Percentiles rank a stretch among this genome's conserved stretches.
Evolutionary conservation across 1,284 basidiomycete genomes (phyloP).

Genomic region (Limonomyces culmigenus): DNA sequence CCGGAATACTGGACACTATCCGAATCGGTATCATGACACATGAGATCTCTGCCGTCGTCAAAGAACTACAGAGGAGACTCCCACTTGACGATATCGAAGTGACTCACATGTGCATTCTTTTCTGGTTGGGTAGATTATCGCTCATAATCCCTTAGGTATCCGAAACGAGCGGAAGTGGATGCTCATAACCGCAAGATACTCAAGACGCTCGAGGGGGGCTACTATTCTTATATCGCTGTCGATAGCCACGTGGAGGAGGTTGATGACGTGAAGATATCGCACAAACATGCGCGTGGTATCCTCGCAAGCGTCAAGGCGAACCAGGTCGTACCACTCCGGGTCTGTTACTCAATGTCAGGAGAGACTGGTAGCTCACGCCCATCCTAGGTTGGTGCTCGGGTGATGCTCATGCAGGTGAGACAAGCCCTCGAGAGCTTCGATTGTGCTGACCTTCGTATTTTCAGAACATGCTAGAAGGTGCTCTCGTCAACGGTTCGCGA

Average conservation of each 20-base stretch:
- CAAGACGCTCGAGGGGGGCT: constrained; percentile 13
- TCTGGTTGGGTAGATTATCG: too few species aligned
- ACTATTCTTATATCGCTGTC: constrained; percentile 18
- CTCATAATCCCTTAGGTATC: too few species aligned
- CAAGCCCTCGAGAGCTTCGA: not conserved
- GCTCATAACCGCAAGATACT: too few species aligned
- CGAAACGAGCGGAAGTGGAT: too few species aligned
- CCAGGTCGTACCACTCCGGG: constrained; percentile 11
- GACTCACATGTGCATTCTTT: constrained; percentile 52
- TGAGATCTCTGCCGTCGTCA: constrained; percentile 50
- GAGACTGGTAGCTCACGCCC: not conserved
- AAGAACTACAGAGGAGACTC: constrained; percentile 23
- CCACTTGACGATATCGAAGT: constrained; percentile 64
- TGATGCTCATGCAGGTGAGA: constrained; percentile 33
- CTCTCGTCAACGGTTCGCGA: constrained; percentile 81
- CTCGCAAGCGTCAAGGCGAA: constrained; percentile 12
- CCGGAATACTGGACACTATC: constrained; percentile 6
- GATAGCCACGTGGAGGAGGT: constrained; percentile 17
- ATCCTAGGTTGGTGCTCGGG: constrained; percentile 15
- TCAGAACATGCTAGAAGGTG: constrained; percentile 33
- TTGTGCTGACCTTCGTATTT: constrained; percentile 1
- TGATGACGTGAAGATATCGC: constrained; percentile 8
- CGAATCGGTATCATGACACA: constrained; percentile 60
- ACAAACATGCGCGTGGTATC: constrained; percentile 8
- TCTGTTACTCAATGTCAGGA: not conserved